These are phyloP conservation scores for Bodo saltans DNA, from an alignment of 78 protist species.

Conservation along the genomic window DNA sequence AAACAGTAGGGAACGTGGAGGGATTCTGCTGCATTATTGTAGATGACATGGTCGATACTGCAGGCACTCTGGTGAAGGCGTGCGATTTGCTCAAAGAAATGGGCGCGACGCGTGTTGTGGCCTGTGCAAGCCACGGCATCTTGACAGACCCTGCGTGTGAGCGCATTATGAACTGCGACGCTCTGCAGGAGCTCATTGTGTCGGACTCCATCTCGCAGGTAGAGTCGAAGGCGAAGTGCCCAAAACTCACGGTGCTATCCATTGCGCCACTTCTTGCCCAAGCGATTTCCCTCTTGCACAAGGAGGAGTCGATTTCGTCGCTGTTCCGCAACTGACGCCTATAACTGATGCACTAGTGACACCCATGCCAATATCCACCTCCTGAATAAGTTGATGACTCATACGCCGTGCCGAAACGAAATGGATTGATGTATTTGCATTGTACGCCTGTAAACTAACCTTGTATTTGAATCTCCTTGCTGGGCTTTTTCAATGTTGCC, in stretches of 20 bases:
- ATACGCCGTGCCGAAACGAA: too few relatives aligned
- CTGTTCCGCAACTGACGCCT: slow-evolving; percentile 31
- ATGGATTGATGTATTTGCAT: too few relatives aligned
- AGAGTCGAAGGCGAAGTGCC: slow-evolving; percentile 33
- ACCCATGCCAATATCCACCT: too few relatives aligned
- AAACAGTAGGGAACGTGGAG: slow-evolving; percentile 46
- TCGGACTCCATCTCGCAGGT: slow-evolving; percentile 75
- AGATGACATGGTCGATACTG: slow-evolving; percentile 69
- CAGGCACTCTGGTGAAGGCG: slow-evolving; percentile 34
- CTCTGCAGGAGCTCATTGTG: slow-evolving; percentile 46
- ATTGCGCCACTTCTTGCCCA: slow-evolving; percentile 42
- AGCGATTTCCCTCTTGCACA: slow-evolving; percentile 51
- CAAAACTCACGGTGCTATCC: slow-evolving; percentile 31
- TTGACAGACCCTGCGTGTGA: slow-evolving; percentile 57
- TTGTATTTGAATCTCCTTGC: too few relatives aligned
- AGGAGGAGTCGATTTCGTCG: slow-evolving; percentile 34
- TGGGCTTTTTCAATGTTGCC: too few relatives aligned
- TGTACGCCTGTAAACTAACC: too few relatives aligned
- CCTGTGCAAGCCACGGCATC: slow-evolving; percentile 55
- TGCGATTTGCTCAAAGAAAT: slow-evolving; percentile 6
- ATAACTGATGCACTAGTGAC: too few relatives aligned
- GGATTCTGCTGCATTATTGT: slow-evolving; percentile 35
- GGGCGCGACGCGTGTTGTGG: slow-evolving; percentile 29
- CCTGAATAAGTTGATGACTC: too few relatives aligned
- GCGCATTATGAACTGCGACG: slow-evolving; percentile 47